Evolutionary conservation across 2,329 filamentous ascomycete genomes (phyloP).

Genomic region (Septoria linicola): DNA sequence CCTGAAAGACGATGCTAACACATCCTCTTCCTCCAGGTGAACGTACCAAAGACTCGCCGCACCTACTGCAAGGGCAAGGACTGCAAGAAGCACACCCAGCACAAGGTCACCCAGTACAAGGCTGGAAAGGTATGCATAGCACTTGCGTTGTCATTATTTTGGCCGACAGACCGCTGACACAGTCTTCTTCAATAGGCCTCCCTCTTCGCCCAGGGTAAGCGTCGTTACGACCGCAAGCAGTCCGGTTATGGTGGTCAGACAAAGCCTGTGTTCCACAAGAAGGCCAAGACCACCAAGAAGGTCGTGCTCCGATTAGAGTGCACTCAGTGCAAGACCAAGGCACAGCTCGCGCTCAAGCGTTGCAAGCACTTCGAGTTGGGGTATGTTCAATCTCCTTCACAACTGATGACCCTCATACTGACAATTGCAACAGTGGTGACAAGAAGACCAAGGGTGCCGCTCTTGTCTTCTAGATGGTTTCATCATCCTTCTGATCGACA

Average conservation of each 20-base stretch:
- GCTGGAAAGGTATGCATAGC: conserved; percentile 71
- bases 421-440: conserved; percentile 73
- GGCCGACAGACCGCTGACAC: background rate
- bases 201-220: conserved; percentile 97
- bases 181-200: conserved; percentile 61
- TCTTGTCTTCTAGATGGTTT: conserved; percentile 82
- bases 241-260: conserved; percentile 99
- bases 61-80: conserved; percentile 97
- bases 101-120: conserved; percentile 96
- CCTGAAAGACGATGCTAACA: conserved; percentile 13
- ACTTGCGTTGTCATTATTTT: background rate
- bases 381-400: conserved; percentile 58
- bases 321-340: conserved; percentile 96
- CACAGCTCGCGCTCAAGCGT: conserved; percentile 95
- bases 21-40: conserved; percentile 63
- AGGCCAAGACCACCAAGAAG: conserved; percentile 99
- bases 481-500: conserved; percentile 33
- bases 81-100: conserved; percentile 74
- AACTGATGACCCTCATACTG: conserved; percentile 30
- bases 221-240: conserved; percentile 99
- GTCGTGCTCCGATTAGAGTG: conserved; percentile 98
- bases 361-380: conserved; percentile 99
- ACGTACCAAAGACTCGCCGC: conserved; percentile 96
- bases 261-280: conserved; percentile 99
- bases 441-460: conserved; percentile 99